A percentile compares a stretch with the other conserved stretches of the same genome.
Evolutionary conservation across 176 grass and related monocot genomes (phyloP).

Genomic region (Leersia perrieri): DNA sequence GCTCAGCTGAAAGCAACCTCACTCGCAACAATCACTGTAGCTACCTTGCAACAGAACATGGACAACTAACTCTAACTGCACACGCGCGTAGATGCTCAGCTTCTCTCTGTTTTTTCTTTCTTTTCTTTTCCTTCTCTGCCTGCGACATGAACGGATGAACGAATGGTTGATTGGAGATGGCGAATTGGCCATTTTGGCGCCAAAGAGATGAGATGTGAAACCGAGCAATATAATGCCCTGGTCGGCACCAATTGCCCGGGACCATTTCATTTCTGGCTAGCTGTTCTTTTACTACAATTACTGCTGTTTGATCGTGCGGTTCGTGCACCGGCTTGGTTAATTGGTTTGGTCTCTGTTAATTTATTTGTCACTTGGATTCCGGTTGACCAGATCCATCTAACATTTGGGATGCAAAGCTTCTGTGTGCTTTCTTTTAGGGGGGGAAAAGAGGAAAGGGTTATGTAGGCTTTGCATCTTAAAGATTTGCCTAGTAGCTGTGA

Average conservation of each 20-base stretch:
- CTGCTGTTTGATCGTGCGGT: not conserved
- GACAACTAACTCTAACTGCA: not conserved
- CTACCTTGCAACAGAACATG: not conserved
- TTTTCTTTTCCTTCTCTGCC: too few relatives aligned
- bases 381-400: not conserved
- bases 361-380: not conserved
- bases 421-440: not conserved
- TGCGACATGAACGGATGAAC: too few relatives aligned
- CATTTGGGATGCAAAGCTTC: not conserved
- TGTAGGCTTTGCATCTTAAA: not conserved
- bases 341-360: not conserved
- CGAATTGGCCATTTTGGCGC: not conserved
- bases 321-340: too few relatives aligned
- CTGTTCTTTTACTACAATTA: not conserved
- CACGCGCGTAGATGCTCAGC: too few relatives aligned
- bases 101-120: too few relatives aligned
- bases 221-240: not conserved
- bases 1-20: not conserved
- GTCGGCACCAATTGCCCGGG: not conserved
- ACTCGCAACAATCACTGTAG: not conserved
- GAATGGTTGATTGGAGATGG: too few relatives aligned
- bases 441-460: not conserved
- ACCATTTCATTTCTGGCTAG: not conserved
- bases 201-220: too few relatives aligned
- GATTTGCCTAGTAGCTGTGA: not conserved